phyloP scores from a whole-genome alignment of 768 basidiomycete species.

The Imleria badia region DNA sequence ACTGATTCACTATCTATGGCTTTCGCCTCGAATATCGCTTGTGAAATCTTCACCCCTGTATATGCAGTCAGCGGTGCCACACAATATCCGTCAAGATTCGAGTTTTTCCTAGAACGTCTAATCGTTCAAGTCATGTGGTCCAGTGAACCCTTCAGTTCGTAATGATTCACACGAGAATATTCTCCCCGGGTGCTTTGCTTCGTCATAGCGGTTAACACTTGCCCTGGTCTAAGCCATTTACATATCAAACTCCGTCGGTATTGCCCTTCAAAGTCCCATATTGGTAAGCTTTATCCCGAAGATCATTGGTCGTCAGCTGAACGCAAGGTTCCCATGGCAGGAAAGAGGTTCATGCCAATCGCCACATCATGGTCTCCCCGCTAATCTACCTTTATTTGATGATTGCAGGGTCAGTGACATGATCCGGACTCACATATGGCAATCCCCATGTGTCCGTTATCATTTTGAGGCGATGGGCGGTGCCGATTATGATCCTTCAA shows the following conservation, averaged over 20 bases:
- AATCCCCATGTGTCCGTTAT: not conserved
- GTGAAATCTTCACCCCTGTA: not conserved
- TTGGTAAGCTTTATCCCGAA: not conserved
- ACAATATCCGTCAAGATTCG: not conserved
- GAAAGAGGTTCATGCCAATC: not conserved
- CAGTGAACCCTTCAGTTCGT: not conserved
- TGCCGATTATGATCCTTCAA: conserved; percentile 1
- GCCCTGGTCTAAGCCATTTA: not conserved
- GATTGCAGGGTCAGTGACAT: conserved; percentile 3
- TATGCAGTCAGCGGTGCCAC: not conserved
- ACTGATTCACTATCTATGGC: not conserved
- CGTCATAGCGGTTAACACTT: not conserved
- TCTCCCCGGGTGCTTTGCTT: not conserved
- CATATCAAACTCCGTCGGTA: not conserved
- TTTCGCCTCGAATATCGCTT: not conserved
- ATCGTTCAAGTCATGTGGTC: not conserved
- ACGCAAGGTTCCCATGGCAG: not conserved
- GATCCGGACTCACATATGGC: conserved; percentile 10
- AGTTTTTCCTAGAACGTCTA: not conserved
- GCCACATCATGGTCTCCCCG: not conserved
- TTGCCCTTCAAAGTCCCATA: not conserved
- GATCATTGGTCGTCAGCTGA: not conserved
- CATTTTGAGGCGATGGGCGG: conserved; percentile 1
- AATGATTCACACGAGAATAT: not conserved
- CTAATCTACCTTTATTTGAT: not conserved